Evolutionary conservation across 1,284 basidiomycete genomes (phyloP).

Genomic region (Sphagnurus paluster): DNA sequence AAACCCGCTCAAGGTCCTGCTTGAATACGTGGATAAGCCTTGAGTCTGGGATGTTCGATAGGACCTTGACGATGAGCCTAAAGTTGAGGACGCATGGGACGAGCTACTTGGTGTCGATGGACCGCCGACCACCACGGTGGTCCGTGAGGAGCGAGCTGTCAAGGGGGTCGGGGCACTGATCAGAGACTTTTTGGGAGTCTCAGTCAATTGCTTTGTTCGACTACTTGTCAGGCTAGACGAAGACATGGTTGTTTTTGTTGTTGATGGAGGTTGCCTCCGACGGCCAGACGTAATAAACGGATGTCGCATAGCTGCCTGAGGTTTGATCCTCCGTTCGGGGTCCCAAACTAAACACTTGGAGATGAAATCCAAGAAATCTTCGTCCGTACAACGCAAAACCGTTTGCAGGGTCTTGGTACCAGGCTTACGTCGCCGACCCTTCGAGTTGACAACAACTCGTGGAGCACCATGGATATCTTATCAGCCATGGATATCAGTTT

Average conservation of each 20-base stretch:
- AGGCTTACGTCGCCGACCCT: conserved; percentile 90
- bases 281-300: conserved; percentile 79
- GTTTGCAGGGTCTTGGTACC: conserved; percentile 88
- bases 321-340: conserved; percentile 94
- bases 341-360: conserved; percentile 97
- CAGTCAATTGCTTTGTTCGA: conserved; percentile 56
- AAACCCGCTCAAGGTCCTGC: conserved; percentile 54
- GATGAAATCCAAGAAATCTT: conserved; percentile 90
- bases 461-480: conserved; percentile 95
- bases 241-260: conserved; percentile 51
- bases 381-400: conserved; percentile 88
- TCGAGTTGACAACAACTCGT: conserved; percentile 93
- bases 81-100: conserved; percentile 41
- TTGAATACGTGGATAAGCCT: conserved; percentile 52
- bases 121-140: conserved; percentile 45
- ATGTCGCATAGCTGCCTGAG: conserved; percentile 90
- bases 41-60: conserved; percentile 56
- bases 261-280: conserved; percentile 47
- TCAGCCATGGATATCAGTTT: conserved; percentile 4
- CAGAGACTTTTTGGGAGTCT: conserved; percentile 84
- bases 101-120: conserved; percentile 61
- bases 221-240: conserved; percentile 52
- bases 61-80: conserved; percentile 51
- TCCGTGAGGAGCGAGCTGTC: conserved; percentile 68
- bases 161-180: conserved; percentile 84